A percentile compares a stretch with the other conserved stretches of the same genome.
These are phyloP conservation scores for Barnettozyma salicaria DNA, from an alignment of 805 yeast genomes.

Conservation along the genomic window DNA sequence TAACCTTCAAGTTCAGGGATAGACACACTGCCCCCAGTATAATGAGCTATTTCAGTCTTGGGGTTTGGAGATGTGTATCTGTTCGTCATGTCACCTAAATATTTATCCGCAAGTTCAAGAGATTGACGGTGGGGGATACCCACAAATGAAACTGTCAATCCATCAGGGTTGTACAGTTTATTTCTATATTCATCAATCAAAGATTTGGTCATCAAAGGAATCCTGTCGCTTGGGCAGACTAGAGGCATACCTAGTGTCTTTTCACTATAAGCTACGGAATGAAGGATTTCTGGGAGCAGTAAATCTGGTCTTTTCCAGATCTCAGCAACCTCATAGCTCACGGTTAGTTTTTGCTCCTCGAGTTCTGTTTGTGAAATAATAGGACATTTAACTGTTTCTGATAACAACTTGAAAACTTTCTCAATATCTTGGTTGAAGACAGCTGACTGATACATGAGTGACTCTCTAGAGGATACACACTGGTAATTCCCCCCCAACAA, in stretches of 20 bases:
- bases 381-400: conserved; percentile 77
- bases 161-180: conserved; percentile 68
- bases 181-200: conserved; percentile 56
- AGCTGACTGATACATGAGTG: conserved; percentile 89
- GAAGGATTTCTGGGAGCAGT: conserved; percentile 84
- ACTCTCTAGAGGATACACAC: conserved; percentile 88
- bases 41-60: conserved; percentile 36
- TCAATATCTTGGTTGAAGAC: conserved; percentile 84
- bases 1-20: conserved; percentile 56
- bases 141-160: conserved; percentile 78
- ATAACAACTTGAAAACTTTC: conserved; percentile 65
- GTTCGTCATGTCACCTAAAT: conserved; percentile 60
- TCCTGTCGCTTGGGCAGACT: conserved; percentile 67
- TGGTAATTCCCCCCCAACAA: conserved; percentile 89
- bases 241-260: conserved; percentile 83
- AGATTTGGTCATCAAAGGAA: conserved; percentile 47
- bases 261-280: conserved; percentile 67
- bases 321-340: conserved; percentile 78
- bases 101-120: conserved; percentile 49
- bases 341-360: conserved; percentile 63
- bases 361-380: conserved; percentile 62
- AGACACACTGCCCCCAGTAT: conserved; percentile 55
- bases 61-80: conserved; percentile 27
- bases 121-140: conserved; percentile 77
- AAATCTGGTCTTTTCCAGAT: conserved; percentile 78